Evolutionary conservation across 768 basidiomycete species (phyloP), one percentile per base, ranked within the genome.

Genomic region (Collybia nuda): DNA sequence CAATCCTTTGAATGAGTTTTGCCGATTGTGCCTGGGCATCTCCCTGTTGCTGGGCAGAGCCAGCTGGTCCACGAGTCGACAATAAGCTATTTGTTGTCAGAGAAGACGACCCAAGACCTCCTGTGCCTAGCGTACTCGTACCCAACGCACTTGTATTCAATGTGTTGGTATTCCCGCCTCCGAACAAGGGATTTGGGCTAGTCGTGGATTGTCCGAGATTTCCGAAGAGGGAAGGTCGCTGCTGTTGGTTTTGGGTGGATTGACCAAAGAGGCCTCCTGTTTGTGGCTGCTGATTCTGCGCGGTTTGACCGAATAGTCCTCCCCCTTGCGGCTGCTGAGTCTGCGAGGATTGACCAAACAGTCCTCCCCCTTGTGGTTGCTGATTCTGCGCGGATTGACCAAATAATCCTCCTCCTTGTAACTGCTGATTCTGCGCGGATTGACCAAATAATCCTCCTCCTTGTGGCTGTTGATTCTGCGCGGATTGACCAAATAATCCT

Each of bases 21-120:
- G 67, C 55, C 50, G 80, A 84, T 55, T 90, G 84, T 11, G 71
- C 69, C 51, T 84, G 82, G 6, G 84, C 74, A 65, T 86, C 84
- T n/a, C 74, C 74, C 52, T 82, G 78, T 44, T 76, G 74, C 56
- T 76, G 74, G 29, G 67, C 65, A 2, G 72, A 53, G 5, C 68
- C 63, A 14, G 65, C 60, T 4, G 71, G 45, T 9, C 67, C 65
- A 43, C 71, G 68, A 6, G 80, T 74, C 42, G 71, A 57, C 54
- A 74, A 56, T 32, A 76, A 61, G 57, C 63, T 59, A 50, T 61
- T 68, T 29, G 67, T 41, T 15, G 63, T 64, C 15, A 76, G 60
- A 18, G 62, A 57, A 11, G 75, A 72, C 5, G 60, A 40, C 6
- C 67, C 64, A 2, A 68, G 48, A 21, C 58, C 63, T 42, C 63